phyloP scores from a whole-genome alignment of 2,329 filamentous ascomycete species.

The Aureobasidium sp. region DNA sequence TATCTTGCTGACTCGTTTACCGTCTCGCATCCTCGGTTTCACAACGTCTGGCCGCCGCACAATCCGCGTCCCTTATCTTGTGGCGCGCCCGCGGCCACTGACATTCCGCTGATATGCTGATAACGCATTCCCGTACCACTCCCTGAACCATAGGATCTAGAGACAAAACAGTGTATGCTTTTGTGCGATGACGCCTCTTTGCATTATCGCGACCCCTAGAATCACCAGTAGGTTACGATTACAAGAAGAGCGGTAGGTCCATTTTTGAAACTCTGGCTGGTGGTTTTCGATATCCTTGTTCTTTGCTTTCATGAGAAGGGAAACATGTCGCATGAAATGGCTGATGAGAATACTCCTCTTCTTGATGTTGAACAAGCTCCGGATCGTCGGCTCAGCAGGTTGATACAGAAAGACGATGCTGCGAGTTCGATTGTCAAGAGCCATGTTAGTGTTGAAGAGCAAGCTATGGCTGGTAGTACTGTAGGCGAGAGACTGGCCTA shows the following conservation, averaged over 20 bases:
- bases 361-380: background rate
- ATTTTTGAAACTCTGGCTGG: background rate
- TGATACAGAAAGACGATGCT: conserved; percentile 31
- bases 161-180: background rate
- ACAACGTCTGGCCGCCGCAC: background rate
- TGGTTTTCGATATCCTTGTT: background rate
- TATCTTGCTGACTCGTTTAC: background rate
- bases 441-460: conserved; percentile 41
- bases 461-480: conserved; percentile 35
- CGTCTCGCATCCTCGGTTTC: background rate
- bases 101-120: conserved; percentile 1
- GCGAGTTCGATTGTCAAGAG: conserved; percentile 35
- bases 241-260: background rate
- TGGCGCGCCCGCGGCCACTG: background rate
- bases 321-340: background rate
- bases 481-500: conserved; percentile 50
- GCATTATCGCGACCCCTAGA: background rate
- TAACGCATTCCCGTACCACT: background rate
- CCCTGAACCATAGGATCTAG: background rate
- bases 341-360: conserved; percentile 8
- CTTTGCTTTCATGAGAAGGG: no score
- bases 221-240: background rate
- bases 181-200: background rate
- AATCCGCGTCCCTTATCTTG: background rate
- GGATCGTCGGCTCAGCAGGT: conserved; percentile 25